These are phyloP conservation scores for Psidium friedrichsthalianum DNA, from an alignment of 345 rosid genomes.

Conservation along the genomic window DNA sequence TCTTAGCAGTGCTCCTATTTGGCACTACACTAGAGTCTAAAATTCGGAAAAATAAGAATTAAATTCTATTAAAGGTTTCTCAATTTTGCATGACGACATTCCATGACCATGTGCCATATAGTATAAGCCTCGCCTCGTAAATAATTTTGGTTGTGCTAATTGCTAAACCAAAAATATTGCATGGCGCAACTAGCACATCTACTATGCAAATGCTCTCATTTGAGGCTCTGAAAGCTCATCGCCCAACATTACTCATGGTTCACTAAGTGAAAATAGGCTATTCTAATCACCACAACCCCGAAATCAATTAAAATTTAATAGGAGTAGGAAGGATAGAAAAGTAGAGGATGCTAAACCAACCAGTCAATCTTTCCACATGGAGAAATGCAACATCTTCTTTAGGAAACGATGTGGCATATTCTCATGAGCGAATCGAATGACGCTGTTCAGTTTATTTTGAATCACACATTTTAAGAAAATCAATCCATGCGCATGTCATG, in stretches of 20 bases:
- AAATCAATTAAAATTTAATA: neutral
- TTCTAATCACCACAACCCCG: neutral
- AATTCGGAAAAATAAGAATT: neutral
- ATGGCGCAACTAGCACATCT: neutral
- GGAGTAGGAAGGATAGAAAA: neutral
- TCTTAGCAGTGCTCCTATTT: neutral
- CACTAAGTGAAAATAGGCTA: neutral
- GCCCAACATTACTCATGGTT: neutral
- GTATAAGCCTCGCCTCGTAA: neutral
- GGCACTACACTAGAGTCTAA: neutral
- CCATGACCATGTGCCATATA: neutral
- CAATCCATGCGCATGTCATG: neutral
- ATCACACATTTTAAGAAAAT: neutral
- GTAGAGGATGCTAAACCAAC: neutral
- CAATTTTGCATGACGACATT: neutral
- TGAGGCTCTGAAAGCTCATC: neutral
- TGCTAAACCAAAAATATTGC: neutral
- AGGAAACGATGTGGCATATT: neutral
- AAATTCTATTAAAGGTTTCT: neutral
- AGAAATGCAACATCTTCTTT: neutral
- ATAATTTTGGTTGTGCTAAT: neutral
- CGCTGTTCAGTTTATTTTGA: neutral
- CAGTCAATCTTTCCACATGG: neutral
- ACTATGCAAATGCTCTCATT: neutral
- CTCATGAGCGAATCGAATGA: neutral